phyloP scores from a whole-genome alignment of 139 green algal genomes.

The Chlorella ohadii region DNA sequence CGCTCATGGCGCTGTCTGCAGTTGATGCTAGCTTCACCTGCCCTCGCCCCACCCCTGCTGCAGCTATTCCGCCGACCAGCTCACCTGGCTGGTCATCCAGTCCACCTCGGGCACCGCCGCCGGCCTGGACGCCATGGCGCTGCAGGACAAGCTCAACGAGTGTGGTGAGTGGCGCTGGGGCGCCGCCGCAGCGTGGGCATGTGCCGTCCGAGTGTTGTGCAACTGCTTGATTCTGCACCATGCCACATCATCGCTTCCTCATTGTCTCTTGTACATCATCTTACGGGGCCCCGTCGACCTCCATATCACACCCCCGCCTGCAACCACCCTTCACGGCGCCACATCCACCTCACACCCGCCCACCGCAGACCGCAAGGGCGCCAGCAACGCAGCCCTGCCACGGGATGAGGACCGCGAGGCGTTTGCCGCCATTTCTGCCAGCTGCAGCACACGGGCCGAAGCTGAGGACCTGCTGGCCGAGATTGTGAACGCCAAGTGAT shows the following conservation, averaged over 20 bases:
- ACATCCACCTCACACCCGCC: not conserved
- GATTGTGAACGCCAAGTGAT: conserved; percentile 2
- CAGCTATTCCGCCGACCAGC: conserved; percentile 42
- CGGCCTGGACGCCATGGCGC: conserved; percentile 7
- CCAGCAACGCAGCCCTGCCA: conserved; percentile 12
- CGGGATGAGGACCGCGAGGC: conserved; percentile 33
- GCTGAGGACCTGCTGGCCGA: conserved; percentile 38
- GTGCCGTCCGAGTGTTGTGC: not conserved
- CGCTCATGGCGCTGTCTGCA: too few species aligned
- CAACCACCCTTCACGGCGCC: not conserved
- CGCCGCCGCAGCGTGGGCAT: not conserved
- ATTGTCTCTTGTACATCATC: not conserved
- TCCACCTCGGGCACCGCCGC: conserved; percentile 5
- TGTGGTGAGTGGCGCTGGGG: not conserved
- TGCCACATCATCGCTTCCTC: too few species aligned
- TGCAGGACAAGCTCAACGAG: conserved; percentile 40
- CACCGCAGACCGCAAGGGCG: conserved; percentile 2
- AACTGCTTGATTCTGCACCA: too few species aligned
- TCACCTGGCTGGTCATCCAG: conserved; percentile 42
- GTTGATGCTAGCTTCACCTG: too few species aligned
- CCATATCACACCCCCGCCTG: too few species aligned
- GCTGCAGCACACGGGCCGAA: conserved; percentile 18
- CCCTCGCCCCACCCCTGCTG: not conserved
- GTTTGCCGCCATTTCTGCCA: conserved; percentile 29
- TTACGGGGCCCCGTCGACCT: too few species aligned